Conservation (phyloP, 2,329 filamentous ascomycete species). For the Fusarium sp. region DNA sequence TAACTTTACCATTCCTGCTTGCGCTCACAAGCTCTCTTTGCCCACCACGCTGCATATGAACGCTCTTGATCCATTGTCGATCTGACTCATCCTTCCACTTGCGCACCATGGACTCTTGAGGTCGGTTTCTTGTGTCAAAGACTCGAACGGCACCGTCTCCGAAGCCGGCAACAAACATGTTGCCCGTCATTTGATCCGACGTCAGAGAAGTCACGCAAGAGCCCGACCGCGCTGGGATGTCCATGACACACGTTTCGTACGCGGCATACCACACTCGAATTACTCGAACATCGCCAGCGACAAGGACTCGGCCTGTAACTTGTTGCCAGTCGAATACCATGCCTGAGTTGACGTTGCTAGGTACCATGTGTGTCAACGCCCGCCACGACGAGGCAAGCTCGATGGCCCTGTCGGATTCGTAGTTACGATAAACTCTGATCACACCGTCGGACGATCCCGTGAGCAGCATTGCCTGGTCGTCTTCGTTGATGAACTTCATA, state of each 20-base stretch:
- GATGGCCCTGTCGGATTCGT: conserved; percentile 79
- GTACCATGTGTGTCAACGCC: conserved; percentile 91
- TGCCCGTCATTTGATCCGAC: conserved; percentile 96
- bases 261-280: conserved; percentile 97
- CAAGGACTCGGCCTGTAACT: conserved; percentile 93
- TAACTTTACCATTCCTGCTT: conserved; percentile 91
- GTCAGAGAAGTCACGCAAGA: conserved; percentile 96
- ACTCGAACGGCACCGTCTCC: conserved; percentile 94
- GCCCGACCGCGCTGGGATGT: conserved; percentile 93
- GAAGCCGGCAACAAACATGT: conserved; percentile 95
- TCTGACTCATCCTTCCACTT: conserved; percentile 92
- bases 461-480: conserved; percentile 94
- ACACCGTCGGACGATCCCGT: conserved; percentile 96
- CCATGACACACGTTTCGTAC: conserved; percentile 89
- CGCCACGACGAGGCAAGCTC: conserved; percentile 93
- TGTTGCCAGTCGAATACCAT: conserved; percentile 99
- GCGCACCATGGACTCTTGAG: conserved; percentile 91
- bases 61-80: conserved; percentile 93
- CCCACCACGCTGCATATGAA: conserved; percentile 96
- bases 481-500: conserved; percentile 97
- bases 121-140: conserved; percentile 87
- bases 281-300: conserved; percentile 94
- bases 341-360: conserved; percentile 92
- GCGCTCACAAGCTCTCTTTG: conserved; percentile 91
- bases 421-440: conserved; percentile 91